These are phyloP conservation scores for Penicillium waksmanii DNA, from an alignment of 495 filamentous ascomycete species.

Conservation along the genomic window DNA sequence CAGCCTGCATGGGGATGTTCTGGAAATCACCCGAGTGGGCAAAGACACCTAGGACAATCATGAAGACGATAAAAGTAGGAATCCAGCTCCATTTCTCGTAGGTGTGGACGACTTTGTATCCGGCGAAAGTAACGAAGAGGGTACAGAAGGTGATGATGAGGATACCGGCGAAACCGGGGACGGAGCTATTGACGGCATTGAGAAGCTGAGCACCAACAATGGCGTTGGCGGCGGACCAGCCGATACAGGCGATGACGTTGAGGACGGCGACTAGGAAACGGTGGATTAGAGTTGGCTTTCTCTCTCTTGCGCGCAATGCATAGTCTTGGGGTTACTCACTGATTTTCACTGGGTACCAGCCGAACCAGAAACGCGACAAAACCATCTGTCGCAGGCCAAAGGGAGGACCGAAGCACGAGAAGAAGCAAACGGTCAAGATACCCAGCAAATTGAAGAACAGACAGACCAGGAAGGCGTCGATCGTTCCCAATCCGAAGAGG, in stretches of 20 bases:
- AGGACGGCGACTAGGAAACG: slow-evolving; percentile 63
- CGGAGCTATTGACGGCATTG: slow-evolving; percentile 69
- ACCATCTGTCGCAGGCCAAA: slow-evolving; percentile 88
- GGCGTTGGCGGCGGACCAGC: slow-evolving; percentile 75
- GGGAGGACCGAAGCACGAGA: slow-evolving; percentile 74
- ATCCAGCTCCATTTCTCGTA: slow-evolving; percentile 85
- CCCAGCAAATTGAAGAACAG: slow-evolving; percentile 81
- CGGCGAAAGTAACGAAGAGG: slow-evolving; percentile 71
- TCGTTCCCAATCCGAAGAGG: slow-evolving; percentile 70
- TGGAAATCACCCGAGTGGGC: slow-evolving; percentile 75
- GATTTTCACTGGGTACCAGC: slow-evolving; percentile 71
- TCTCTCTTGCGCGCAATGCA: not conserved
- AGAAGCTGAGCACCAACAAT: slow-evolving; percentile 86
- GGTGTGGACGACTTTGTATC: slow-evolving; percentile 78
- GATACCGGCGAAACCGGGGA: slow-evolving; percentile 78
- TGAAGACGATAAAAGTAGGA: slow-evolving; percentile 75
- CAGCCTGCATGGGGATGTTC: slow-evolving; percentile 66
- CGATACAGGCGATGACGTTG: slow-evolving; percentile 77
- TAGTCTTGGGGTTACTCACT: slow-evolving; percentile 52
- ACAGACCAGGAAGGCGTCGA: slow-evolving; percentile 75
- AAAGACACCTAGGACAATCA: slow-evolving; percentile 74
- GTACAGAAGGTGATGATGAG: slow-evolving; percentile 75
- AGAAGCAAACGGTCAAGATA: slow-evolving; percentile 75
- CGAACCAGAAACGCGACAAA: slow-evolving; percentile 81
- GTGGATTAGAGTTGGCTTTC: slow-evolving; percentile 1